Conservation (phyloP, 2,329 filamentous ascomycete species). For the Zymoseptoria tritici region DNA sequence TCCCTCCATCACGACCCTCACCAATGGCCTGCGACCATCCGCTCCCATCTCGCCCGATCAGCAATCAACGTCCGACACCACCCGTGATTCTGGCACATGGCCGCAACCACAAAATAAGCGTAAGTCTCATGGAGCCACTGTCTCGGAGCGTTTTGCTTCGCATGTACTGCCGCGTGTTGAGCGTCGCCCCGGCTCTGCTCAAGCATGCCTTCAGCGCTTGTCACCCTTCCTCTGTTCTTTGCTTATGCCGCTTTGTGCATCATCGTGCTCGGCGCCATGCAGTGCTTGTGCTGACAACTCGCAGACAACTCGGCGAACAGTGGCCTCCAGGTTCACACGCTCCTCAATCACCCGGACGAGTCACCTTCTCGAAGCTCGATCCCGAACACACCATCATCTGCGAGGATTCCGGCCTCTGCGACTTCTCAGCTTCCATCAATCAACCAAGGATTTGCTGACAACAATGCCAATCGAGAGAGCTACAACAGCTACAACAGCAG, state of each 20-base stretch:
- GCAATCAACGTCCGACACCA: slow-evolving; percentile 24
- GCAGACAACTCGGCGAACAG: slow-evolving; percentile 35
- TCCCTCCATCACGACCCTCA: slow-evolving; percentile 32
- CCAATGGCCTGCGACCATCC: slow-evolving; percentile 29
- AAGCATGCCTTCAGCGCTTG: not conserved
- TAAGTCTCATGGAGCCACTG: slow-evolving; percentile 19
- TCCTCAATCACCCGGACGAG: slow-evolving; percentile 42
- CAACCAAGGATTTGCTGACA: slow-evolving; percentile 45
- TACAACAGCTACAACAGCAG: slow-evolving; percentile 22
- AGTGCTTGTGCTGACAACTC: slow-evolving; percentile 1
- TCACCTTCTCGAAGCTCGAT: slow-evolving; percentile 38
- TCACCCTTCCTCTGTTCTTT: not conserved
- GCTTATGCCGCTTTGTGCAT: not conserved
- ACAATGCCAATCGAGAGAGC: slow-evolving; percentile 34
- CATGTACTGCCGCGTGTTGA: not conserved
- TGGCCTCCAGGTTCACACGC: slow-evolving; percentile 43
- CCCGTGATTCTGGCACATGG: slow-evolving; percentile 33
- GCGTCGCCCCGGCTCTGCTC: not conserved
- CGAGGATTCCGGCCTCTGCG: slow-evolving; percentile 32
- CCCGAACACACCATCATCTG: slow-evolving; percentile 38
- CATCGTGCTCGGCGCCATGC: not conserved
- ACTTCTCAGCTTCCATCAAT: slow-evolving; percentile 45
- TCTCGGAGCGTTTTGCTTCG: not conserved
- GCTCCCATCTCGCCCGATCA: slow-evolving; percentile 26
- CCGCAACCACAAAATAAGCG: slow-evolving; percentile 32